These are phyloP conservation scores for Ramichloridium luteum DNA, from an alignment of 2,329 filamentous ascomycete species.

Conservation along the genomic window DNA sequence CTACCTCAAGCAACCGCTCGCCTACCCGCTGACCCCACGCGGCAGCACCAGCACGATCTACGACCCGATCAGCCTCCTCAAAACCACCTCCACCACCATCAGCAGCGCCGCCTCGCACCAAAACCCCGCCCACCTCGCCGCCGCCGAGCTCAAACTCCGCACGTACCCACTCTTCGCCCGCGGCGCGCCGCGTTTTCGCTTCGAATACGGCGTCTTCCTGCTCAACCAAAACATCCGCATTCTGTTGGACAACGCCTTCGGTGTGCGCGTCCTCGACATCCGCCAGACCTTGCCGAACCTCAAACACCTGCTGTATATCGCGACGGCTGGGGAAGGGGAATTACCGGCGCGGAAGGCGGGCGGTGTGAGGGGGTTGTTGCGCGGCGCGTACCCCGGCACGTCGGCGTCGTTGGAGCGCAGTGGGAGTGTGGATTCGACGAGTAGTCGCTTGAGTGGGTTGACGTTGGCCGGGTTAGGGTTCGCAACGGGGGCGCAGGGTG, in stretches of 20 bases:
- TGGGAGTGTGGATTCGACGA: constrained; percentile 17
- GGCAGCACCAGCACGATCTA: constrained; percentile 65
- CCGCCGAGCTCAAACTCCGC: constrained; percentile 20
- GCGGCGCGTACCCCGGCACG: too few species aligned
- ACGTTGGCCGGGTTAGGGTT: constrained; percentile 9
- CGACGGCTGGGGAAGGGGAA: constrained; percentile 62
- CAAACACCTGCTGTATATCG: constrained; percentile 82
- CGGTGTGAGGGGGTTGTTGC: constrained; percentile 37
- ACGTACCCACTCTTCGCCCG: constrained; percentile 69
- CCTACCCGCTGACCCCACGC: constrained; percentile 63
- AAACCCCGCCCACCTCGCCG: constrained; percentile 48
- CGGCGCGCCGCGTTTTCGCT: constrained; percentile 63
- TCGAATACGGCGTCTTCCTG: constrained; percentile 94
- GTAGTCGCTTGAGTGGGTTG: constrained; percentile 14
- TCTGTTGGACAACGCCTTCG: constrained; percentile 47
- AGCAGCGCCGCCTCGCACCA: constrained; percentile 13
- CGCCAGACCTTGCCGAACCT: constrained; percentile 86
- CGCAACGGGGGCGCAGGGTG: constrained; percentile 1
- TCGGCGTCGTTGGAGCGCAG: constrained; percentile 10
- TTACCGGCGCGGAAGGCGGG: constrained; percentile 44
- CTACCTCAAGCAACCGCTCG: constrained; percentile 66
- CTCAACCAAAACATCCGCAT: constrained; percentile 90
- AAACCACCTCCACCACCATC: constrained; percentile 14
- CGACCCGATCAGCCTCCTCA: constrained; percentile 50
- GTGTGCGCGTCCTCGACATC: constrained; percentile 73